Percentiles rank a stretch among this genome's conserved stretches.
Evolutionary conservation across 352 stramenopile genomes (phyloP).

Genomic region (Phytopythium vexans): DNA sequence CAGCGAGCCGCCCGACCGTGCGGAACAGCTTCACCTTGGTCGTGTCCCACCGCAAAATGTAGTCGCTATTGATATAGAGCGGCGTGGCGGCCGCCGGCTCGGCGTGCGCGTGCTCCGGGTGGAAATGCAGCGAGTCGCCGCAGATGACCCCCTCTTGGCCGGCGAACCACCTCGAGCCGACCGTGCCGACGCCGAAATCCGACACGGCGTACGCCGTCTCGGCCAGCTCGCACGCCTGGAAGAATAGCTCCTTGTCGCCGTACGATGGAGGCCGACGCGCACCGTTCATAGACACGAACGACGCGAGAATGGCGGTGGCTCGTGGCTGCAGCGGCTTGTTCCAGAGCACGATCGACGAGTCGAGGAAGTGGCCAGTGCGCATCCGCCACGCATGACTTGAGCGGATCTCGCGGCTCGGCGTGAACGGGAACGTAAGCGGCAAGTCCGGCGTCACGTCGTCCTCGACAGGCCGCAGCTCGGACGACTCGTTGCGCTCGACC

Average conservation of each 20-base stretch:
- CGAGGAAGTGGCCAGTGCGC: conserved; percentile 34
- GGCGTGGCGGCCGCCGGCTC: conserved; percentile 11
- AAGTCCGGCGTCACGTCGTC: conserved; percentile 15
- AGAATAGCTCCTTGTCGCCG: conserved; percentile 59
- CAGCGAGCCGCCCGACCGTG: conserved; percentile 22
- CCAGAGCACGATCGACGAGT: conserved; percentile 46
- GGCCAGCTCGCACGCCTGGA: conserved; percentile 54
- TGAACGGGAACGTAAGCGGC: conserved; percentile 22
- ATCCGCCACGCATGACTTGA: conserved; percentile 31
- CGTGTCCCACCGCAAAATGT: conserved; percentile 30
- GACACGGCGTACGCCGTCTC: conserved; percentile 51
- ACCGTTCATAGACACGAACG: conserved; percentile 47
- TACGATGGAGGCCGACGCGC: conserved; percentile 37
- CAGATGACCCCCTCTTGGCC: conserved; percentile 29
- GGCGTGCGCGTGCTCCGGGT: conserved; percentile 14
- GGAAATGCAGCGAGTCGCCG: conserved; percentile 43
- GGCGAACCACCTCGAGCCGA: conserved; percentile 24
- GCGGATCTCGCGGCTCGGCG: conserved; percentile 33
- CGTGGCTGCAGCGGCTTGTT: conserved; percentile 39
- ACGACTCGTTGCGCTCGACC: conserved; percentile 25
- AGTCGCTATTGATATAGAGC: conserved; percentile 49
- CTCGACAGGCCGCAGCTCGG: no score
- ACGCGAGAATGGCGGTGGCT: conserved; percentile 46
- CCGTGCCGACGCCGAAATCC: conserved; percentile 38
- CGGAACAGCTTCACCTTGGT: conserved; percentile 26